Base-by-base conservation (phyloP, 108 stramenopile species). In the Thalassiosira profunda region DNA sequence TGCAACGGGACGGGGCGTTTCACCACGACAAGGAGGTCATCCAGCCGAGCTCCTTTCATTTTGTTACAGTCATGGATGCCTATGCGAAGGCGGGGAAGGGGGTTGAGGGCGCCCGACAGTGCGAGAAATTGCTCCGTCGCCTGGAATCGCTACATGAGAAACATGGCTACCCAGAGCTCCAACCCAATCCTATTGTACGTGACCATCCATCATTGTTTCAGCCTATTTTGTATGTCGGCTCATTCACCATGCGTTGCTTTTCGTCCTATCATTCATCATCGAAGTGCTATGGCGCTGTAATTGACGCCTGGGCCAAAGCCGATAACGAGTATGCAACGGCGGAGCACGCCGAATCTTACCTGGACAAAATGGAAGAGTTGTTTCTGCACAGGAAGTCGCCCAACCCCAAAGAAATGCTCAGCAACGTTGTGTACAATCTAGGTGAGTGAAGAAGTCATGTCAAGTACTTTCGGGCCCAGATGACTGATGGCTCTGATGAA, bases 271-370 rank as follows among this genome's bases (percentile, higher is more conserved):
- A 30, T 34, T 18, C 11, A 12, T n/a, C n/a, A 36, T 21, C 66
- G 12, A 33, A 54, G 70, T 60, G 58, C 33, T 74, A 65, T 74
- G 76, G 76, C 37, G 63, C 41, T 5, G 68, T 77, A 26, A 77
- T 77, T 20, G 63, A 77, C 59, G 68, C 76, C 21, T 77, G 63
- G 62, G 52, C 67, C 23, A 69, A 59, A 48, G 67, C 76, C n/a
- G 46, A 70, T 42, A 49, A 77, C 9, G 45, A 58, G 23, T 26
- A 65, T 24, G 37, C 51, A 44, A 52, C 67, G 3, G 76, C 76
- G 8, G 76, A 77, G 25, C 46, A 70, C 11, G 76, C 76, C 15
- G 76, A 77, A 64, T 17, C 46, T 11, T 12, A 65, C 3, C 52
- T 76, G 20, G 18, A 57, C 28, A 34, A 36, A 37, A 62, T 67